phyloP scores from a whole-genome alignment of 2,329 filamentous ascomycete genomes.

The Fusarium sp. region DNA sequence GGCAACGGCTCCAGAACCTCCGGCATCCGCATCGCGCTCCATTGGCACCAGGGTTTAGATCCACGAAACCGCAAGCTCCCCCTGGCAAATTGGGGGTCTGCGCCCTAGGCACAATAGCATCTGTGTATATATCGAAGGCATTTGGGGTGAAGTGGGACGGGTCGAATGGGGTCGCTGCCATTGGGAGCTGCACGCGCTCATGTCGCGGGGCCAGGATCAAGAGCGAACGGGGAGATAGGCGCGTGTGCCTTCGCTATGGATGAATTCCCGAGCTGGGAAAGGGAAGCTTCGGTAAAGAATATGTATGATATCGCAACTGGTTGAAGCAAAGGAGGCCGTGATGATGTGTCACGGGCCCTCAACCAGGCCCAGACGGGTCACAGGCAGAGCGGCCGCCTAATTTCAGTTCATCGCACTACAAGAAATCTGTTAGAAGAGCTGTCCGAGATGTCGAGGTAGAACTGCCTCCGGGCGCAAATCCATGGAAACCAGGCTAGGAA shows the following conservation, averaged over 20 bases:
- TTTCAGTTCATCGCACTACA: conserved; percentile 56
- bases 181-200: conserved; percentile 56
- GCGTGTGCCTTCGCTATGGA: conserved; percentile 14
- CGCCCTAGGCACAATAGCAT: conserved; percentile 56
- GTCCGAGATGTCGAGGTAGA: conserved; percentile 21
- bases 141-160: conserved; percentile 60
- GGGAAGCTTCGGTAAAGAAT: background rate
- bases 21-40: conserved; percentile 72
- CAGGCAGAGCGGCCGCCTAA: conserved; percentile 51
- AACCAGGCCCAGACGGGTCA: conserved; percentile 56
- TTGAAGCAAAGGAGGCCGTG: conserved; percentile 36
- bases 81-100: conserved; percentile 60
- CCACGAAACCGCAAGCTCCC: conserved; percentile 72
- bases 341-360: conserved; percentile 48
- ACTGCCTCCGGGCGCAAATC: conserved; percentile 26
- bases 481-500: conserved; percentile 22
- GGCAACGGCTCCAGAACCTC: conserved; percentile 70
- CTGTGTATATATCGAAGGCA: conserved; percentile 71
- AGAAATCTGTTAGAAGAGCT: conserved; percentile 30
- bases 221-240: conserved; percentile 21
- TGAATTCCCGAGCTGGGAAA: background rate
- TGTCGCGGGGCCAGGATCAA: conserved; percentile 46
- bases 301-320: conserved; percentile 24
- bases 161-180: conserved; percentile 68
- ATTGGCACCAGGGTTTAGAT: conserved; percentile 66